Conservation (phyloP, 2,329 filamentous ascomycete species). For the Fusarium globosum region DNA sequence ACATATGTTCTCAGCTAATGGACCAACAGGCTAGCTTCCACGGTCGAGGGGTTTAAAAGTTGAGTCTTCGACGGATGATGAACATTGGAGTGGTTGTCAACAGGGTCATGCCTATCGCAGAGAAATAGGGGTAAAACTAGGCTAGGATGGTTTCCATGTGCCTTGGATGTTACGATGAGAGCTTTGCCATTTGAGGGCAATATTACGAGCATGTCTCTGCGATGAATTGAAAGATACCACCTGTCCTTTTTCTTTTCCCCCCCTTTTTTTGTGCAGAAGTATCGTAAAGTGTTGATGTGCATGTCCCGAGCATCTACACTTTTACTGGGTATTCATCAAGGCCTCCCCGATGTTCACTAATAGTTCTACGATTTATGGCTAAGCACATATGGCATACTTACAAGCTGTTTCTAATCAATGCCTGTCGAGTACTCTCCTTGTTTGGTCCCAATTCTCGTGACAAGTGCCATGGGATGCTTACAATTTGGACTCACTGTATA, state of each 20-base stretch:
- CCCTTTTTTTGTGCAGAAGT: neutral
- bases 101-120: constrained; percentile 13
- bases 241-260: neutral
- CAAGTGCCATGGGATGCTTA: neutral
- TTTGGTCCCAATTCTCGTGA: neutral
- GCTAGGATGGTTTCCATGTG: constrained; percentile 24
- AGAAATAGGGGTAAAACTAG: constrained; percentile 14
- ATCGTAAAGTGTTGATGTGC: neutral
- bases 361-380: neutral
- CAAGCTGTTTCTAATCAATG: too few relatives aligned
- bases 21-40: neutral
- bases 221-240: constrained; percentile 20
- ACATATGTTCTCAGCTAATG: neutral
- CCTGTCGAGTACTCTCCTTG: neutral
- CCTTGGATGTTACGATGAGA: constrained; percentile 14
- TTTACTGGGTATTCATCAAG: neutral
- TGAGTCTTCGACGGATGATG: neutral
- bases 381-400: neutral
- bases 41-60: neutral
- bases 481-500: neutral
- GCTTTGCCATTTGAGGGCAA: constrained; percentile 24
- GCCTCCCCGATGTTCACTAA: neutral
- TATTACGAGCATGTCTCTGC: constrained; percentile 30
- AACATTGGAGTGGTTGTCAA: neutral
- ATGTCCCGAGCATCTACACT: neutral